Conservation (phyloP, 495 filamentous ascomycete genomes). For the Aspergillus kassunensis region DNA sequence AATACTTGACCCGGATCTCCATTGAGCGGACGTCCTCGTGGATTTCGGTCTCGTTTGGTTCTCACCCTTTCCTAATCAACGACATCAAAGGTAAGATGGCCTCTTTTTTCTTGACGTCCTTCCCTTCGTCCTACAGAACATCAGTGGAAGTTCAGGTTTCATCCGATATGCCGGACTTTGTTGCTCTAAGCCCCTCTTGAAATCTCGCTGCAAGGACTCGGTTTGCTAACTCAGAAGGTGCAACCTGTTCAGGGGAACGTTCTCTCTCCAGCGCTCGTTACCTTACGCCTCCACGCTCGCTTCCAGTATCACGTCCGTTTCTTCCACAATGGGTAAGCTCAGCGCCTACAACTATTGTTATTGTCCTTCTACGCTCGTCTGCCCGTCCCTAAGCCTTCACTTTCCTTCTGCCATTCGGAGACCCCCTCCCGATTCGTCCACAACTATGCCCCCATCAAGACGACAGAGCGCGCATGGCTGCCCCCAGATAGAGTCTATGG, state of each 20-base stretch:
- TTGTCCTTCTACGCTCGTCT: constrained; percentile 11
- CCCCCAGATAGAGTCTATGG: constrained; percentile 14
- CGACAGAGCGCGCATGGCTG: constrained; percentile 17
- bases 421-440: constrained; percentile 12
- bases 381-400: neutral
- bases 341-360: constrained; percentile 8
- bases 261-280: constrained; percentile 24
- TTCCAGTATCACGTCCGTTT: constrained; percentile 20
- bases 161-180: constrained; percentile 7
- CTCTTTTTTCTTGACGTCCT: neutral
- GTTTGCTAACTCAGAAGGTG: constrained; percentile 24
- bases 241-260: constrained; percentile 33
- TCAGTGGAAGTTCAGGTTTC: constrained; percentile 11
- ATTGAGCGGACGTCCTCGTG: constrained; percentile 12
- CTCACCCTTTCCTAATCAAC: constrained; percentile 17
- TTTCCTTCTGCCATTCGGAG: neutral
- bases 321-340: constrained; percentile 45
- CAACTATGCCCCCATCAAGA: constrained; percentile 15
- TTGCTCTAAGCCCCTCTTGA: constrained; percentile 12
- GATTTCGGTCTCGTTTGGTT: constrained; percentile 16
- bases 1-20: constrained; percentile 4
- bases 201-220: constrained; percentile 18
- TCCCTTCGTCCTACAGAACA: constrained; percentile 7
- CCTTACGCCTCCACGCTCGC: constrained; percentile 26
- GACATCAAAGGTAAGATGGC: constrained; percentile 19